phyloP scores from a whole-genome alignment of 2,329 filamentous ascomycete genomes.

The Penicillium sp. region DNA sequence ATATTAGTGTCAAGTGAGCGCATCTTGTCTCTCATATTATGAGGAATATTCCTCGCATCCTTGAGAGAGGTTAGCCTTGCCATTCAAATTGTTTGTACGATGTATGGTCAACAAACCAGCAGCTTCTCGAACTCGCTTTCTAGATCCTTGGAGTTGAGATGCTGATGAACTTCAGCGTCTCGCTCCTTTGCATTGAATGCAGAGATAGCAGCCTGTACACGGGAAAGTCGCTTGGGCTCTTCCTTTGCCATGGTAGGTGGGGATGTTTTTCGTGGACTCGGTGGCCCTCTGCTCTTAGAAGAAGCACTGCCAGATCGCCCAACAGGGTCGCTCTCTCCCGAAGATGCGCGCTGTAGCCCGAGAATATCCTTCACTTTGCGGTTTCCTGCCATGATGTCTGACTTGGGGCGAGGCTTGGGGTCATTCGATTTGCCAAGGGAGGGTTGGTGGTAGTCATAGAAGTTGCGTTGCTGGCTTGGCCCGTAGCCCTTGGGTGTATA shows the following conservation, averaged over 20 bases:
- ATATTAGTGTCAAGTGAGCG: conserved; percentile 81
- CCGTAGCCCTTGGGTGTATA: conserved; percentile 61
- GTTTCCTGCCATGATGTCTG: conserved; percentile 44
- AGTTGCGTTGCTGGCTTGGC: conserved; percentile 61
- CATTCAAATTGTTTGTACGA: background rate
- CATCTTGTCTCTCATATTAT: conserved; percentile 94
- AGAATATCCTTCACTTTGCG: conserved; percentile 39
- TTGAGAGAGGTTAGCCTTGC: conserved; percentile 43
- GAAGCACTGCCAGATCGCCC: conserved; percentile 16
- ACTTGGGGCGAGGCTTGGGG: conserved; percentile 50
- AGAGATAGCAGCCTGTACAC: conserved; percentile 64
- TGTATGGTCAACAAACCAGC: conserved; percentile 47
- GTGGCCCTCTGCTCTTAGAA: conserved; percentile 13
- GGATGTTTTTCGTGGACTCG: conserved; percentile 26
- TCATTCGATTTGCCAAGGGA: conserved; percentile 39
- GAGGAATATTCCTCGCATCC: conserved; percentile 87
- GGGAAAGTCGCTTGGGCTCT: conserved; percentile 48
- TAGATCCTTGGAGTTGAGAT: conserved; percentile 51
- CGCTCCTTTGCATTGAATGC: conserved; percentile 57
- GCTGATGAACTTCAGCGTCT: conserved; percentile 43
- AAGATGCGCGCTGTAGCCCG: conserved; percentile 25
- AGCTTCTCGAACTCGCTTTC: conserved; percentile 63
- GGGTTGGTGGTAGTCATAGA: conserved; percentile 52
- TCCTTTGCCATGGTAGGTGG: conserved; percentile 28
- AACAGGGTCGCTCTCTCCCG: conserved; percentile 18